Conservation (phyloP, 2,329 filamentous ascomycete genomes). For the Arthrobotrys pseudoclavata region DNA sequence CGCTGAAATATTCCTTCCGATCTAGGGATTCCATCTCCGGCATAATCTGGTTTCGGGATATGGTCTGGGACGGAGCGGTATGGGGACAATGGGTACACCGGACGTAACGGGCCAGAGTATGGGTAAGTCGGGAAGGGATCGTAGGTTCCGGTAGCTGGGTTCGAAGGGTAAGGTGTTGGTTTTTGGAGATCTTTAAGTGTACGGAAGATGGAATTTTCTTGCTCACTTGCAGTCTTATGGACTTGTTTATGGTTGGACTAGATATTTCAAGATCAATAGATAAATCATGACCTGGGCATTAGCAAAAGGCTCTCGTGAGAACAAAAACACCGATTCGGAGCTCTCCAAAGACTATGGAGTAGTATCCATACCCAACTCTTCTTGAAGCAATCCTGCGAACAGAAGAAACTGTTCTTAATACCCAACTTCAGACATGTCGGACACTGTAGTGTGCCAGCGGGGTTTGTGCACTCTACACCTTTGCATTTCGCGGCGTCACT, state of each 20-base stretch:
- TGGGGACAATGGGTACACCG: constrained; percentile 86
- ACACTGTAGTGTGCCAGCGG: constrained; percentile 88
- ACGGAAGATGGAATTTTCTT: constrained; percentile 77
- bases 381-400: constrained; percentile 99
- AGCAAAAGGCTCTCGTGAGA: constrained; percentile 6
- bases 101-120: constrained; percentile 84
- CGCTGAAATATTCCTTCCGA: constrained; percentile 70
- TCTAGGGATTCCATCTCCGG: constrained; percentile 80
- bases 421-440: constrained; percentile 93
- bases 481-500: constrained; percentile 73
- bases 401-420: constrained; percentile 92
- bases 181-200: constrained; percentile 87
- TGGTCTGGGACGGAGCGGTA: constrained; percentile 80
- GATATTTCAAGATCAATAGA: background rate
- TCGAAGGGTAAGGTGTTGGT: constrained; percentile 70
- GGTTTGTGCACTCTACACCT: constrained; percentile 86
- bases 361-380: constrained; percentile 85
- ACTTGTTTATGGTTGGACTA: constrained; percentile 85
- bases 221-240: constrained; percentile 83
- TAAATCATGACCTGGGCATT: background rate
- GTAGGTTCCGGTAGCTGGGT: constrained; percentile 88
- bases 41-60: constrained; percentile 89
- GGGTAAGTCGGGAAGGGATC: constrained; percentile 92
- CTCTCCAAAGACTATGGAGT: constrained; percentile 6
- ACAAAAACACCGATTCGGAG: background rate